These are phyloP conservation scores for Colletotrichum kahawae DNA, from an alignment of 2,329 filamentous ascomycete genomes.

Conservation along the genomic window DNA sequence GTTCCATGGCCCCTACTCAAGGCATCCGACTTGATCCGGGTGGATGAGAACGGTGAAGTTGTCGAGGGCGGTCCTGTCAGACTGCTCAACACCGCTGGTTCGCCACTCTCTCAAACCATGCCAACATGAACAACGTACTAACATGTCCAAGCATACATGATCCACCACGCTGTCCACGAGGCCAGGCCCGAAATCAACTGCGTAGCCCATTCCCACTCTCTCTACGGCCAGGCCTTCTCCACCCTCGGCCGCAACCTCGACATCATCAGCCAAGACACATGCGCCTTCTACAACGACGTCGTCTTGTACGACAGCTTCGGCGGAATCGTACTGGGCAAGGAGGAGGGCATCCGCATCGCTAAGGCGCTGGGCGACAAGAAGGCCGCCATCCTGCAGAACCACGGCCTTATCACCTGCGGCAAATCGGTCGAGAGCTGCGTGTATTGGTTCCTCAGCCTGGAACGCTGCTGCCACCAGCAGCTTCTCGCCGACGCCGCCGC, in stretches of 20 bases:
- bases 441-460: slow-evolving; percentile 59
- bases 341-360: slow-evolving; percentile 56
- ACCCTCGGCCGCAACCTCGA: slow-evolving; percentile 65
- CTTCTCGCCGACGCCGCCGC: slow-evolving; percentile 64
- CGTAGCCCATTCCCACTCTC: slow-evolving; percentile 59
- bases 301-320: slow-evolving; percentile 52
- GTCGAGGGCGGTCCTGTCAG: slow-evolving; percentile 60
- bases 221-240: slow-evolving; percentile 64
- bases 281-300: slow-evolving; percentile 61
- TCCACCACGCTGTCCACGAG: slow-evolving; percentile 53
- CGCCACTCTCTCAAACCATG: not conserved
- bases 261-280: slow-evolving; percentile 69
- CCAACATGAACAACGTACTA: not conserved
- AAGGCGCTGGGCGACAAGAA: slow-evolving; percentile 51
- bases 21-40: slow-evolving; percentile 70
- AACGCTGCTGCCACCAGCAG: slow-evolving; percentile 53
- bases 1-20: slow-evolving; percentile 67
- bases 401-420: slow-evolving; percentile 58
- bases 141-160: slow-evolving; percentile 45
- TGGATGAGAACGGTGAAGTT: slow-evolving; percentile 64
- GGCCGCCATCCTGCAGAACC: slow-evolving; percentile 58
- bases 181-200: slow-evolving; percentile 59
- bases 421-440: slow-evolving; percentile 54
- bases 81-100: slow-evolving; percentile 17
- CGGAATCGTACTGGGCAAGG: slow-evolving; percentile 56